Base-by-base conservation (phyloP, 371 early-diverging fungal species). In the Rhizopus sp. region DNA sequence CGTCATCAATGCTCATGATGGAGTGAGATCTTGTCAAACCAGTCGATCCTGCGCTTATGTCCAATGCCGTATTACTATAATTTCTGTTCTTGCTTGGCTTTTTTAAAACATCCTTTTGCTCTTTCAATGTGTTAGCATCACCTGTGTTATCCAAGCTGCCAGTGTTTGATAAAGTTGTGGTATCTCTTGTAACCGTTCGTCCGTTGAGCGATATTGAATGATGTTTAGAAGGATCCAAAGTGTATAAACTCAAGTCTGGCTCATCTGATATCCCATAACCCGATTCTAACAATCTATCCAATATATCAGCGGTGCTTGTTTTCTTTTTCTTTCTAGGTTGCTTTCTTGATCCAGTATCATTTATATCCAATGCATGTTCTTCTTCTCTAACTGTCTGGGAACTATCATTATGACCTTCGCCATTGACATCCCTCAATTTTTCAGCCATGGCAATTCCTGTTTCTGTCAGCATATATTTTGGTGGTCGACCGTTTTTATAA, bases 381-480 rank as follows among this genome's bases (percentile, higher is more conserved):
- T 41, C 23, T 23, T 23, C 23, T 41, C n/a, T 6, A 41, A 15
- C 6, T 41, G 41, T 6, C 5, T 41, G 41, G 15, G 41, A 41
- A 41, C 38, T 13, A 37, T 4, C 5, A 37, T 3, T 41, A 15
- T 41, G 10, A 5, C 15, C 15, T n/a, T n/a, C 15, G 23, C 5
- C 67, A 16, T 34, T 42, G 30, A 38, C 64, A 1, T 62, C 55
- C 38, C 67, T 72, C 23, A 90, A 65, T 34, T 73, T 70, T 34
- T 64, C 32, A 0, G 90, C 93, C 53, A 93, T 75, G 0, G 65
- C 73, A 5, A 66, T 32, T 0, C 96, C 96, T 29, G 88, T 83
- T 3, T 89, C 91, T 0, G 95, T 88, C 45, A 96, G 61, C n/a
- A 68, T 68, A 55, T 78, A 96, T 30, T 75, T 77, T 3, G 82